Conservation (phyloP, 2,329 filamentous ascomycete species). For the Aspergillus sp. region DNA sequence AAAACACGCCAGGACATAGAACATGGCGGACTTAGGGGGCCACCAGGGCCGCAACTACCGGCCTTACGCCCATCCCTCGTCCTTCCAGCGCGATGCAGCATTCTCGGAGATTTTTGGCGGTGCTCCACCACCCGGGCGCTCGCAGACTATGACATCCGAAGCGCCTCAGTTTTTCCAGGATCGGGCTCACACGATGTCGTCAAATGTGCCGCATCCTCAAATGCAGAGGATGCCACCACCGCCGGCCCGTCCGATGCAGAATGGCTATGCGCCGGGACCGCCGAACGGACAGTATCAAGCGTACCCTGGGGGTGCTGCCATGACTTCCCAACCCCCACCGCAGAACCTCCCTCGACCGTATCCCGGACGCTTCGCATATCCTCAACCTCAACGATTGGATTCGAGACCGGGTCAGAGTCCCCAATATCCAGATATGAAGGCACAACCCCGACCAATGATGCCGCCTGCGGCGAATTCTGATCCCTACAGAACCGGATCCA, state of each 20-base stretch:
- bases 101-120: conserved; percentile 94
- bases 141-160: conserved; percentile 88
- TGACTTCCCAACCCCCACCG: conserved; percentile 41
- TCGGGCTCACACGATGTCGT: conserved; percentile 71
- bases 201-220: conserved; percentile 37
- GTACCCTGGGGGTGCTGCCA: conserved; percentile 25
- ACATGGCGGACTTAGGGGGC: conserved; percentile 56
- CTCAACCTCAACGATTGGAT: conserved; percentile 62
- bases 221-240: conserved; percentile 34
- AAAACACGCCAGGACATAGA: conserved; percentile 8
- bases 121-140: conserved; percentile 75
- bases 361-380: conserved; percentile 60
- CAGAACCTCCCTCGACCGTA: conserved; percentile 54
- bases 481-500: conserved; percentile 82
- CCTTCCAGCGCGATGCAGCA: conserved; percentile 76
- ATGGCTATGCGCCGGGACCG: conserved; percentile 32
- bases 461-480: conserved; percentile 73
- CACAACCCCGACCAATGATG: conserved; percentile 48
- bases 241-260: conserved; percentile 36
- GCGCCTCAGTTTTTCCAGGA: conserved; percentile 53
- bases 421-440: conserved; percentile 51
- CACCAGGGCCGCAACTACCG: conserved; percentile 54
- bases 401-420: conserved; percentile 44
- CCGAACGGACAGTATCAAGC: conserved; percentile 34
- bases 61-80: conserved; percentile 45